Evolutionary conservation across 1,284 basidiomycete genomes (phyloP).

Genomic region (Pseudozyma flocculosa): DNA sequence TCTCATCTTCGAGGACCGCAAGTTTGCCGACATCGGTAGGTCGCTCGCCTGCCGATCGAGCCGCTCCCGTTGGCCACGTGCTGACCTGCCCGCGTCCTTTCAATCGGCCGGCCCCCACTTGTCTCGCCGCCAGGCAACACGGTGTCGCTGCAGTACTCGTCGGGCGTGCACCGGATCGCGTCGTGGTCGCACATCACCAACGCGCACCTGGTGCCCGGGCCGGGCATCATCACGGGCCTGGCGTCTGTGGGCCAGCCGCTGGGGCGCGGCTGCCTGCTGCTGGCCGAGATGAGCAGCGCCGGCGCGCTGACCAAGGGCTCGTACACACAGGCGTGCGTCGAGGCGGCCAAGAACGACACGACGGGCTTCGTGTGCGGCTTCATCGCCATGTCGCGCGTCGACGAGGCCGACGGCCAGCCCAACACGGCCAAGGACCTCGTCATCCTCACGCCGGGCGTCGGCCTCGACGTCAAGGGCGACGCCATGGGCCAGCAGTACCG

Average conservation of each 20-base stretch:
- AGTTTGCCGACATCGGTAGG: constrained; percentile 96
- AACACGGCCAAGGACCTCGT: constrained; percentile 70
- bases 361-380: constrained; percentile 63
- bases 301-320: constrained; percentile 79
- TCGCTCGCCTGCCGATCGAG: background rate
- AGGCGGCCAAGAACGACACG: constrained; percentile 54
- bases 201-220: constrained; percentile 88
- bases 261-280: constrained; percentile 80
- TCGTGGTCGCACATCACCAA: constrained; percentile 97
- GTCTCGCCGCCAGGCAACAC: constrained; percentile 99
- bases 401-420: constrained; percentile 57
- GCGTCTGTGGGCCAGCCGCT: constrained; percentile 80
- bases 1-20: constrained; percentile 96
- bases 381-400: constrained; percentile 70
- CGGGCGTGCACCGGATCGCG: constrained; percentile 89
- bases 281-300: constrained; percentile 94
- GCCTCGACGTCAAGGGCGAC: constrained; percentile 79
- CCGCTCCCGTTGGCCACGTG: too few species aligned
- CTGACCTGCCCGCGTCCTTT: too few species aligned
- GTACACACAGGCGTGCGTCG: constrained; percentile 83
- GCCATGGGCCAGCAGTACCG: constrained; percentile 94
- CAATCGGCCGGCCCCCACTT: too few species aligned
- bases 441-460: constrained; percentile 89
- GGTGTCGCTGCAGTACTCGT: constrained; percentile 88
- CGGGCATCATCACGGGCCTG: constrained; percentile 86